Evolutionary conservation across 2,329 filamentous ascomycete genomes (phyloP).

Genomic region (Bipolaris gigantea): DNA sequence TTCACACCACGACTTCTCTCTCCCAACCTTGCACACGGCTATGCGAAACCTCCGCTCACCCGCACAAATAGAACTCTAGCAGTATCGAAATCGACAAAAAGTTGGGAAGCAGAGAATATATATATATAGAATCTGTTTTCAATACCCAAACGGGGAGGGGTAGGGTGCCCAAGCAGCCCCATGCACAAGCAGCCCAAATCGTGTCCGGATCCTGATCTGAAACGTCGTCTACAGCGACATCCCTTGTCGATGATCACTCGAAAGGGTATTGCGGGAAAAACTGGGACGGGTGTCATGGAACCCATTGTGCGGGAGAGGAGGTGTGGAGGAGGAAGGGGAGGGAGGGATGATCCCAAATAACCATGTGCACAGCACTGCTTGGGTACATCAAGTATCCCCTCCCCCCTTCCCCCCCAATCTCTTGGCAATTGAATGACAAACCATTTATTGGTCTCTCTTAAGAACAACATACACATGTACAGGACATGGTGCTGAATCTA

Average conservation of each 20-base stretch:
- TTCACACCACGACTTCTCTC: not conserved
- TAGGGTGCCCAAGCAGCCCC: not conserved
- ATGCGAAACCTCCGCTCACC: not conserved
- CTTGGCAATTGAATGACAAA: too few relatives aligned
- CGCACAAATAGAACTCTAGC: not conserved
- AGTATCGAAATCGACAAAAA: not conserved
- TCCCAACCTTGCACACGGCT: not conserved
- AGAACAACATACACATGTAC: too few relatives aligned
- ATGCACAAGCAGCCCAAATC: not conserved
- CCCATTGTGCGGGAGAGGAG: not conserved
- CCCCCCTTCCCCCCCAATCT: too few relatives aligned
- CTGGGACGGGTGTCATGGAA: not conserved
- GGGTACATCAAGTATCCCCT: not conserved
- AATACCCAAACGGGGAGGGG: not conserved
- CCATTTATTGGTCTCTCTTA: too few relatives aligned
- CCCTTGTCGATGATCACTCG: conserved; percentile 4
- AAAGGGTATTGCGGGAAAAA: not conserved
- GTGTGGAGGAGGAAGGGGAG: too few relatives aligned
- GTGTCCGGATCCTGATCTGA: not conserved
- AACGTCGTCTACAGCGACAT: not conserved
- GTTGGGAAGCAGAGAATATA: not conserved
- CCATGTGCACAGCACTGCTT: not conserved
- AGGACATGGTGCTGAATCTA: too few relatives aligned
- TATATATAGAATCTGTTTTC: not conserved
- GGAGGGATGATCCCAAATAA: not conserved